Base-by-base conservation (phyloP, 2,329 filamentous ascomycete species). In the Calonectria pseudoturangicola region DNA sequence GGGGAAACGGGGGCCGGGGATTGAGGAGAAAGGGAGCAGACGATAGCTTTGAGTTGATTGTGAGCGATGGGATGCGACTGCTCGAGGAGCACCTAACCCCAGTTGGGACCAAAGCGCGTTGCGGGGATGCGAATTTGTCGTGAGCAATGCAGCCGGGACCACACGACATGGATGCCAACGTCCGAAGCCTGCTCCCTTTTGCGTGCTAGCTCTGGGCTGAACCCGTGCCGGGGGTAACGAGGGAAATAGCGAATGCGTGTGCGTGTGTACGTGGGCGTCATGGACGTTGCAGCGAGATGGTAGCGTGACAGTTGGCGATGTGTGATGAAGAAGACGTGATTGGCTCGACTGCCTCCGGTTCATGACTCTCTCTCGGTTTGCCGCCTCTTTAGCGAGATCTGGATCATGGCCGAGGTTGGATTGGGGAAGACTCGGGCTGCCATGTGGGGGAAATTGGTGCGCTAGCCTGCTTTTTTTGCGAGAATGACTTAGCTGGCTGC, bases 401-500 rank as follows among this genome's bases (percentile, higher is more conserved):
- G 28, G 63, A 25, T 28, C 48, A 33, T 69, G 56, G 58, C 58
- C 50, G 36, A 64, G 67, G 60, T 30, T 64, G 39, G 58, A 70
- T 58, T 58, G 54, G 54, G 54, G 33, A 28, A 50, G 50, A 25
- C 33, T 48, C 30, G 25, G 47, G 36, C 63, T 36, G 6, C 68
- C 68, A 66, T 71, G 68, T 71, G 68, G 68, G 63, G 68, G 54
- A 58, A 50, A 60, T 36, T 60, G 43, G 16, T 16, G 33, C 50
- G 54, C 68, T 70, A 70, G 43, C 43, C 43, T 28, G 39, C 30
- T 25, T 25, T 56, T n/a, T 21, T 39, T 16, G 18, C n/a, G n/a
- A 21, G n/a, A 58, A 58, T 13, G 30, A 39, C 54, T 58, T 36
- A 39, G n/a, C 39, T 39, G 54, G 54, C n/a, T 58, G 30, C 33